phyloP scores from a whole-genome alignment of 1,139 yeast genomes.

The Diutina rugosa region DNA sequence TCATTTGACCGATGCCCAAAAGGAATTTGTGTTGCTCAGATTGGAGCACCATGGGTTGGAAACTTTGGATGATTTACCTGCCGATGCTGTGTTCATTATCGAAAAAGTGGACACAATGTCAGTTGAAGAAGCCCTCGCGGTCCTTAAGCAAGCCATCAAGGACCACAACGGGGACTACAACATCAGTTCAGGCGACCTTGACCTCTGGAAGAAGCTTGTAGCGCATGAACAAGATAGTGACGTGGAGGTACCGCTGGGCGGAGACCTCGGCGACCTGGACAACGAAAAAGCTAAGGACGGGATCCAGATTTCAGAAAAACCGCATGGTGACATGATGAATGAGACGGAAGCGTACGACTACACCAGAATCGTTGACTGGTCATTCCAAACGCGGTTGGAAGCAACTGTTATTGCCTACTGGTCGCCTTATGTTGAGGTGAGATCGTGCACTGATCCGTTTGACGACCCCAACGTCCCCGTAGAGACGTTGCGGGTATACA shows the following conservation, averaged over 20 bases:
- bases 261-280: neutral
- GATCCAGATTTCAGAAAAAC: neutral
- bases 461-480: slow-evolving; percentile 5
- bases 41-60: slow-evolving; percentile 6
- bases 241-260: neutral
- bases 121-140: neutral
- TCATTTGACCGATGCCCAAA: neutral
- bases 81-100: neutral
- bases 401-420: slow-evolving; percentile 7
- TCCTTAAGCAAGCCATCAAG: neutral
- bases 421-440: slow-evolving; percentile 8
- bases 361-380: slow-evolving; percentile 5
- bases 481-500: slow-evolving; percentile 7
- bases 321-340: neutral
- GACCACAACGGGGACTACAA: slow-evolving; percentile 1
- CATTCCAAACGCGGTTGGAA: slow-evolving; percentile 6
- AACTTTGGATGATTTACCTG: neutral
- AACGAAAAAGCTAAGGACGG: neutral
- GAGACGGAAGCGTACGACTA: neutral
- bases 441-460: slow-evolving; percentile 7
- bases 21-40: neutral
- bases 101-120: neutral
- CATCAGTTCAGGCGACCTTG: neutral
- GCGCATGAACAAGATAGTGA: neutral
- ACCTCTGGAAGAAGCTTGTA: neutral